Conservation (phyloP, 768 basidiomycete species). For the Tricholoma terreum region DNA sequence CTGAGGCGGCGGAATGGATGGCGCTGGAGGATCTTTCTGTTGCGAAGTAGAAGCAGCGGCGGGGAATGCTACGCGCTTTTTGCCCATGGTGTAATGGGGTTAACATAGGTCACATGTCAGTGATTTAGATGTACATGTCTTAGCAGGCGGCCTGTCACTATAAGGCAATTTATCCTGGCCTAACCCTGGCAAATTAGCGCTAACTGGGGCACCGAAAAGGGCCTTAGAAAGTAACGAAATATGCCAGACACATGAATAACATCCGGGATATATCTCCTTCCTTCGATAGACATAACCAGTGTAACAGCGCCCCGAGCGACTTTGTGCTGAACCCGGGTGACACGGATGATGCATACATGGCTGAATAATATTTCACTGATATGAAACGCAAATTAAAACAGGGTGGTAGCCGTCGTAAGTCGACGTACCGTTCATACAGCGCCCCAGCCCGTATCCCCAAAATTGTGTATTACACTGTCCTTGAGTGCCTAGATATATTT, state of each 20-base stretch:
- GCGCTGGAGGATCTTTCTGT: background rate
- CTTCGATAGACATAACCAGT: slow-evolving; percentile 61
- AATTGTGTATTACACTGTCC: slow-evolving; percentile 66
- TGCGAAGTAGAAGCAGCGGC: background rate
- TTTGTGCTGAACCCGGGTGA: slow-evolving; percentile 75
- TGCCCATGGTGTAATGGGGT: no score
- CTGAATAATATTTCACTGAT: slow-evolving; percentile 86
- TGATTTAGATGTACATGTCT: no score
- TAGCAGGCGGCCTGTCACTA: no score
- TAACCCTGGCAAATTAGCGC: no score
- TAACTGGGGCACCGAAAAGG: no score
- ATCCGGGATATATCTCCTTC: slow-evolving; percentile 60
- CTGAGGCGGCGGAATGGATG: background rate
- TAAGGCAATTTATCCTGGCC: no score
- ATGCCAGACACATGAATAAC: slow-evolving; percentile 83
- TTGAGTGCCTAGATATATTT: slow-evolving; percentile 72
- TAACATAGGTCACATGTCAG: no score
- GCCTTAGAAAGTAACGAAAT: no score
- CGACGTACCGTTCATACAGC: slow-evolving; percentile 65
- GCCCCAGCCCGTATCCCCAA: slow-evolving; percentile 88
- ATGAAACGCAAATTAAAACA: slow-evolving; percentile 5
- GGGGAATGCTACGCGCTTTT: no score
- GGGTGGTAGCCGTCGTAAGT: background rate
- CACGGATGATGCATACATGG: slow-evolving; percentile 81
- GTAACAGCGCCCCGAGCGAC: slow-evolving; percentile 81